phyloP scores from a whole-genome alignment of 2,329 filamentous ascomycete species.

The Cordyceps cateniannulata region DNA sequence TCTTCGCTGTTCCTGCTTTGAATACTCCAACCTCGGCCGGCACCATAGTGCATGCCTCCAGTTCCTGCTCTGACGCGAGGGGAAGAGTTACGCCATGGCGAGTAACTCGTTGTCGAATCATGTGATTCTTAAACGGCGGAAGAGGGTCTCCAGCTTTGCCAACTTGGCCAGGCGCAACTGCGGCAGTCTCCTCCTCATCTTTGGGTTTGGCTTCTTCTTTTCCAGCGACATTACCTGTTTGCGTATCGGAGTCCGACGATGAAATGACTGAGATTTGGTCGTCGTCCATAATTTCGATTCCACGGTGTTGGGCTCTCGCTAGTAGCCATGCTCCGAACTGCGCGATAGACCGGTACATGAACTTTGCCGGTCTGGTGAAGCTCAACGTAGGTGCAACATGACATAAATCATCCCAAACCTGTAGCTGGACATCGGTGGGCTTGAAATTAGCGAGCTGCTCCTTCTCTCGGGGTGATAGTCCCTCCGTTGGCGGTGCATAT shows the following conservation, averaged over 20 bases:
- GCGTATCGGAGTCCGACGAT: slow-evolving; percentile 38
- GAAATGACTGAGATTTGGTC: slow-evolving; percentile 72
- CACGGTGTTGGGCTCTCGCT: slow-evolving; percentile 70
- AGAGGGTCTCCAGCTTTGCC: slow-evolving; percentile 83
- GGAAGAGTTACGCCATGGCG: slow-evolving; percentile 68
- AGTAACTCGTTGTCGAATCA: slow-evolving; percentile 87
- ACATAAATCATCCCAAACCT: slow-evolving; percentile 93
- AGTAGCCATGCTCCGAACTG: slow-evolving; percentile 93
- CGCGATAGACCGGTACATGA: slow-evolving; percentile 87
- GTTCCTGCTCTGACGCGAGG: slow-evolving; percentile 56
- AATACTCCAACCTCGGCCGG: slow-evolving; percentile 66
- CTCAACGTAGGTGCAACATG: slow-evolving; percentile 90
- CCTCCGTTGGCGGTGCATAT: slow-evolving; percentile 63
- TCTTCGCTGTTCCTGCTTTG: slow-evolving; percentile 70
- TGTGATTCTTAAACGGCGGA: slow-evolving; percentile 72
- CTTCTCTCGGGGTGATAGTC: slow-evolving; percentile 57
- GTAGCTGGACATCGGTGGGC: slow-evolving; percentile 86
- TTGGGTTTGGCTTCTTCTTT: slow-evolving; percentile 18
- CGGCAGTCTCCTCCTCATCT: slow-evolving; percentile 11
- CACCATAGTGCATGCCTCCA: slow-evolving; percentile 59
- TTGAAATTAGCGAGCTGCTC: slow-evolving; percentile 59
- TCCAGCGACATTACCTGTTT: slow-evolving; percentile 18
- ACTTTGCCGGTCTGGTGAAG: slow-evolving; percentile 91
- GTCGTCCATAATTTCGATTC: slow-evolving; percentile 76
- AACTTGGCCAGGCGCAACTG: slow-evolving; percentile 37